These are phyloP conservation scores for Aspergillus conjunctus DNA, from an alignment of 495 filamentous ascomycete species.

Conservation along the genomic window DNA sequence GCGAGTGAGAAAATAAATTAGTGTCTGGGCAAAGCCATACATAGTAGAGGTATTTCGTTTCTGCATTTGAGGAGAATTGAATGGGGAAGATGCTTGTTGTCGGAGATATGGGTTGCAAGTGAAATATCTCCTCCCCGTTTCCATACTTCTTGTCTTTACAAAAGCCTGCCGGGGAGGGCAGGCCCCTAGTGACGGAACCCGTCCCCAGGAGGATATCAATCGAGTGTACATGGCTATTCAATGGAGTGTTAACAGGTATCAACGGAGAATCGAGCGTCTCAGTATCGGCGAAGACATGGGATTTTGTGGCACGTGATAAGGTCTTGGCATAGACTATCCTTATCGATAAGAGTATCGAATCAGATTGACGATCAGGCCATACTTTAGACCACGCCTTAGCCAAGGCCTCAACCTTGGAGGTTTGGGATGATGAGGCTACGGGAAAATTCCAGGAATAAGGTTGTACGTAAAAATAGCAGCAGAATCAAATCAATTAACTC, in stretches of 20 bases:
- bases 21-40: slow-evolving; percentile 26
- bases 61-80: slow-evolving; percentile 45
- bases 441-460: too few species aligned
- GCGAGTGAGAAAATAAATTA: background rate
- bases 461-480: too few species aligned
- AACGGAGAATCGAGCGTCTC: slow-evolving; percentile 16
- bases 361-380: background rate
- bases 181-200: slow-evolving; percentile 21
- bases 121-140: slow-evolving; percentile 40
- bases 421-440: too few species aligned
- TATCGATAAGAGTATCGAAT: slow-evolving; percentile 24
- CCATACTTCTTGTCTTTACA: slow-evolving; percentile 23
- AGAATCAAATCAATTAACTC: background rate
- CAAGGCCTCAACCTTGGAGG: too few species aligned
- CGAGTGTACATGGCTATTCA: slow-evolving; percentile 39
- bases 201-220: slow-evolving; percentile 32
- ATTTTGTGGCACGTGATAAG: slow-evolving; percentile 29
- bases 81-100: slow-evolving; percentile 39
- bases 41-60: slow-evolving; percentile 49
- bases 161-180: slow-evolving; percentile 23
- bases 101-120: slow-evolving; percentile 38
- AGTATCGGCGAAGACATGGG: slow-evolving; percentile 16
- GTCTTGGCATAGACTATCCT: slow-evolving; percentile 16
- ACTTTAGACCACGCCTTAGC: too few species aligned
- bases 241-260: slow-evolving; percentile 17